phyloP scores from a whole-genome alignment of 106 monocot genomes.

The Dactylorhiza incarnata region DNA sequence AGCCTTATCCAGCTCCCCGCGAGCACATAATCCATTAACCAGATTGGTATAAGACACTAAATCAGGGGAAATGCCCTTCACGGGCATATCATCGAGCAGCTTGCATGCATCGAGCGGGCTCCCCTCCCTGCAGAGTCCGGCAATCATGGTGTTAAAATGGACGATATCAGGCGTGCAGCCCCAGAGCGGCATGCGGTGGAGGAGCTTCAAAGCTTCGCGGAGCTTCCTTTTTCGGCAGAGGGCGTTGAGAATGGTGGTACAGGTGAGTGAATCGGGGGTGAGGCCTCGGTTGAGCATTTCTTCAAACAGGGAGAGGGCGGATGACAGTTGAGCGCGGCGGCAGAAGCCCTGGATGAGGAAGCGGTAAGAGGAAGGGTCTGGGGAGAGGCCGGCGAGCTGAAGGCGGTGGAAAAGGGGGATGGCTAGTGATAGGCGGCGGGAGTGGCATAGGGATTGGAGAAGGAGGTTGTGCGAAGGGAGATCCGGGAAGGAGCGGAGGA shows the following conservation, averaged over 20 bases:
- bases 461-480: slow-evolving; percentile 50
- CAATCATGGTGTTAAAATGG: slow-evolving; percentile 76
- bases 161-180: slow-evolving; percentile 73
- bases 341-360: slow-evolving; percentile 68
- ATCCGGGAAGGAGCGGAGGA: slow-evolving; percentile 28
- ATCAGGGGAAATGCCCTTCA: slow-evolving; percentile 45
- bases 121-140: slow-evolving; percentile 67
- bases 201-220: slow-evolving; percentile 74
- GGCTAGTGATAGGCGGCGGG: slow-evolving; percentile 37
- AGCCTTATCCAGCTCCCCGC: slow-evolving; percentile 52
- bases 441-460: slow-evolving; percentile 39
- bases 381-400: slow-evolving; percentile 18
- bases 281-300: slow-evolving; percentile 86
- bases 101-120: slow-evolving; percentile 65
- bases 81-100: slow-evolving; percentile 75
- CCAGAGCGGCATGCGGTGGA: slow-evolving; percentile 71
- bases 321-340: slow-evolving; percentile 54
- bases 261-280: slow-evolving; percentile 44
- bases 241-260: slow-evolving; percentile 70
- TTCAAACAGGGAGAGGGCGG: slow-evolving; percentile 63
- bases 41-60: slow-evolving; percentile 46
- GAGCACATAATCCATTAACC: slow-evolving; percentile 55
- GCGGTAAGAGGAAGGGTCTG: slow-evolving; percentile 56
- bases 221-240: slow-evolving; percentile 77
- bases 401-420: slow-evolving; percentile 65